A percentile compares a stretch with the other conserved stretches of the same genome.
phyloP scores from a whole-genome alignment of 495 filamentous ascomycete species.

The Hypomontagnella submonticulosa region DNA sequence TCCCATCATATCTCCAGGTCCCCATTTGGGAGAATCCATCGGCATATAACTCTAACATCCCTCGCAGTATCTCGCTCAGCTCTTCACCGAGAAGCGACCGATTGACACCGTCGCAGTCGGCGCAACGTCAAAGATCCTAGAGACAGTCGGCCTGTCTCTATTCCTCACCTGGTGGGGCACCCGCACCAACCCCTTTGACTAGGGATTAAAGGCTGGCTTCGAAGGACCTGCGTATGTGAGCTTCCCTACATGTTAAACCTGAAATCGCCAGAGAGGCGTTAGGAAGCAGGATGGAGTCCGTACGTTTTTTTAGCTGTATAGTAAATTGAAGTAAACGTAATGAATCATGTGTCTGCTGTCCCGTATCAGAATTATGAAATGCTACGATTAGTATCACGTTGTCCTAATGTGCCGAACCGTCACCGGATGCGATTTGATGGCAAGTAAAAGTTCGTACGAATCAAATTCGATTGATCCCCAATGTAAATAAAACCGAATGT shows the following conservation, averaged over 20 bases:
- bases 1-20: not conserved
- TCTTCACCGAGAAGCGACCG: conserved; percentile 90
- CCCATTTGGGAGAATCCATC: not conserved
- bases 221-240: conserved; percentile 37
- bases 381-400: not conserved
- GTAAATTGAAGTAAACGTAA: conserved; percentile 11
- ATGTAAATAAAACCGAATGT: conserved; percentile 19
- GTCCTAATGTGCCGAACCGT: not conserved
- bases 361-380: not conserved
- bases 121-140: conserved; percentile 82
- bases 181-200: conserved; percentile 83
- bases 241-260: conserved; percentile 22
- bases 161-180: conserved; percentile 99
- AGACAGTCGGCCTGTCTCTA: conserved; percentile 90
- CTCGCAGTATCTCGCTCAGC: conserved; percentile 79
- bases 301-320: conserved; percentile 19
- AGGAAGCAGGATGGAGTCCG: conserved; percentile 5
- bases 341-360: not conserved
- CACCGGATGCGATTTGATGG: not conserved
- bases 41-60: not conserved
- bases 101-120: conserved; percentile 89
- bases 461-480: conserved; percentile 21
- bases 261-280: not conserved
- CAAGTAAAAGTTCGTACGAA: not conserved
- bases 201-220: conserved; percentile 30